Base-by-base conservation (phyloP, 116 monocot species). In the Zostera marina region DNA sequence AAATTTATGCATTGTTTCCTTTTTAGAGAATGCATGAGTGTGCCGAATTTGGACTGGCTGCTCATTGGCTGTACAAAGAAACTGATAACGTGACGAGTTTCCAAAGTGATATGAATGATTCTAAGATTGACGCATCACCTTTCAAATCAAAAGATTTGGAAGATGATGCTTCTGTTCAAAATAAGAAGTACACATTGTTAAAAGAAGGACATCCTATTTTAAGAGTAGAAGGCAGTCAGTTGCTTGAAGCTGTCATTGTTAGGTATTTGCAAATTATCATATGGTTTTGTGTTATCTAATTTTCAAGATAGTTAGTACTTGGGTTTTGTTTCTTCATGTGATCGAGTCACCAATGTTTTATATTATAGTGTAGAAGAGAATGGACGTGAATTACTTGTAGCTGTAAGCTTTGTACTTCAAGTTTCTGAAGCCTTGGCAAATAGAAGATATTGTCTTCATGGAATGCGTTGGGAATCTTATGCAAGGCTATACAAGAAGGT, bases 41-140 rank as follows among this genome's bases (percentile, higher is more conserved):
- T 76, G 88, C 93, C 8, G 88, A 93, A 63, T 77, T 70, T 69
- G 93, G 93, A 42, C 79, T 79, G 39, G 93, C 93, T 51, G 93
- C 93, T 21, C 93, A 93, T 71, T 93, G 93, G 93, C 58, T 93
- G 41, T 93, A 93, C 45, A 88, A 93, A 71, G 93, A 72, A 58
- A 43, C 71, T 62, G 71, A 84, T 64, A 84, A 68, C 51, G 67
- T 73, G 41, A 71, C 73, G 8, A 74, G 64, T 24, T 24, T 56
- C 47, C 7, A 49, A 40, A 67, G 58, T 52, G 40, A 14, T 17
- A 47, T 49, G 20, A 22, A 70, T 62, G 75, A 67, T 66, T 60
- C 77, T 41, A 76, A 72, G 60, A 66, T 68, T 22, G 52, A 55
- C 42, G 6, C 59, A 42, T 67, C 87, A 49, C 60, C 76, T 19